Conservation (phyloP, 495 filamentous ascomycete species). For the Chaetomium fimeti region DNA sequence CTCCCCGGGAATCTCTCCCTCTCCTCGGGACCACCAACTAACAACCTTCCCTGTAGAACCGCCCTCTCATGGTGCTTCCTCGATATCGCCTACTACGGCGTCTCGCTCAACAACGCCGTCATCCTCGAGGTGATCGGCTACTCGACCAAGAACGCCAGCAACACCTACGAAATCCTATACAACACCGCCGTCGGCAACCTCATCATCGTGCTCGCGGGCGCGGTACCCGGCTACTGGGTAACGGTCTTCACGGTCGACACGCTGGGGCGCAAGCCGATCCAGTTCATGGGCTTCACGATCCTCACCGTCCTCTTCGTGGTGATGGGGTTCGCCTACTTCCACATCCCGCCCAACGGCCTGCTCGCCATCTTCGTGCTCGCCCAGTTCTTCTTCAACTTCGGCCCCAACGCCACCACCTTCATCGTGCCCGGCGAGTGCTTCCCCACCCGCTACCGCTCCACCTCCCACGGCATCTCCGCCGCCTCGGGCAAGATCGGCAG, state of each 20-base stretch:
- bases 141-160: constrained; percentile 51
- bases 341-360: constrained; percentile 51
- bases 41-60: constrained; percentile 44
- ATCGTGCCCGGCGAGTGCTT: constrained; percentile 88
- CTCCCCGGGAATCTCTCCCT: not conserved
- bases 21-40: not conserved
- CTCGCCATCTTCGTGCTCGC: constrained; percentile 75
- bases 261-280: constrained; percentile 76
- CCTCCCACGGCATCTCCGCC: constrained; percentile 81
- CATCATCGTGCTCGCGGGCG: constrained; percentile 70
- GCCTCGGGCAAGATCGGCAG: constrained; percentile 61
- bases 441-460: constrained; percentile 81
- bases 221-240: constrained; percentile 77
- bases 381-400: constrained; percentile 70
- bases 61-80: constrained; percentile 76
- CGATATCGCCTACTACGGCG: constrained; percentile 64
- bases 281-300: constrained; percentile 70
- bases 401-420: constrained; percentile 87
- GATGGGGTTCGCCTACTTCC: constrained; percentile 67
- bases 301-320: constrained; percentile 69
- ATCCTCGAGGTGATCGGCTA: constrained; percentile 69
- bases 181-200: constrained; percentile 71
- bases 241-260: constrained; percentile 68
- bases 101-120: constrained; percentile 70
- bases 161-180: constrained; percentile 64